Evolutionary conservation across 2,329 filamentous ascomycete species (phyloP), one percentile per base, ranked within the genome.

Genomic region (Fusarium euwallaceae): DNA sequence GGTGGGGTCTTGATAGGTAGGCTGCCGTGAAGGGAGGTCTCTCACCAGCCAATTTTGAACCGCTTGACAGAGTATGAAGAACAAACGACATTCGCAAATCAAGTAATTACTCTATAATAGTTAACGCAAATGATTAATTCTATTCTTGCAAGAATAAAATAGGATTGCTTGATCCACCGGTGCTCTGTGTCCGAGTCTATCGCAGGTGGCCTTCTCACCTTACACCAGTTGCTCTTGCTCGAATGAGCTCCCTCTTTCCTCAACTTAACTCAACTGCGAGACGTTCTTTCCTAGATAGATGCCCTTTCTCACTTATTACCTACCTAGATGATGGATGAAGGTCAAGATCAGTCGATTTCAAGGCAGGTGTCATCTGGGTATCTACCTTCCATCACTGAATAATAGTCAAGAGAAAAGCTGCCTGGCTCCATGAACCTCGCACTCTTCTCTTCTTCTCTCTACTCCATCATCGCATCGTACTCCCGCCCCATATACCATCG

Each of bases 1-100:
- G 71, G 73, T 71, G 71, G 71, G 71, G 67, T 45, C 29, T 17
- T 51, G 29, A 64, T 51, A 58, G 48, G 45, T 51, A 58, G 48
- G 45, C 36, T 37, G 48, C 14, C 22, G 29, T 34, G 10, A 14
- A 60, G 32, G 41, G 22, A 61, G 41, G 17, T 17, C n/a, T 7
- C 27, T 53, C 45, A 53, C 45, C 14, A 53, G 14, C 14, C 24
- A 29, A 53, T 8, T 29, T 27, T 27, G 45, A n/a, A 9, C 4
- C 10, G 9, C 17, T 39, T 17, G 37, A 39, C 17, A n/a, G 17
- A 39, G 8, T n/a, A 39, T 39, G 36, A 39, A 17, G 17, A 39
- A 39, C 8, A 1, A 27, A 43, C 29, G 8, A 60, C 16, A 1
- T 24, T 43, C 34, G 39, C 5, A 10, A 43, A 43, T 11, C 4